Conservation (phyloP, 768 basidiomycete genomes). For the Mycena amicta region DNA sequence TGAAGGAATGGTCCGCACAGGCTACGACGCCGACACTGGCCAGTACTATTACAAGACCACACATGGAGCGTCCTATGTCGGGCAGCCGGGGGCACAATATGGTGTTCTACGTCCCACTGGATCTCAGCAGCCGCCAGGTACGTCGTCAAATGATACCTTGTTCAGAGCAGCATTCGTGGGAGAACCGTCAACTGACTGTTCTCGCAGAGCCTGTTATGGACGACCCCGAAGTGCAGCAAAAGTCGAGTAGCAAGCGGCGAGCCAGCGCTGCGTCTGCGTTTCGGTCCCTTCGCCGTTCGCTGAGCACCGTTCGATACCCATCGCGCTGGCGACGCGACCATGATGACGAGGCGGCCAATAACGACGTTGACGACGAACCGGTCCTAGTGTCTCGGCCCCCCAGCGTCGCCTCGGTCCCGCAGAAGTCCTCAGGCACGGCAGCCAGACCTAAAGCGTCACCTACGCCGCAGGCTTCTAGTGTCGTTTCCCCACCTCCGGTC, state of each 20-base stretch:
- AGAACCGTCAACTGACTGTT: background rate
- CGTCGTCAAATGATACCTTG: background rate
- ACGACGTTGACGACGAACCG: constrained; percentile 6
- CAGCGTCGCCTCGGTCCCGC: background rate
- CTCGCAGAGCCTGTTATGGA: background rate
- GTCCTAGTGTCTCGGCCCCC: constrained; percentile 14
- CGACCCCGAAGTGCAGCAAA: background rate
- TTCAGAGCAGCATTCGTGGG: background rate
- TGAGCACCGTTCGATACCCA: constrained; percentile 9
- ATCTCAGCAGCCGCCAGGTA: background rate
- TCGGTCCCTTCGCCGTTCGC: constrained; percentile 12
- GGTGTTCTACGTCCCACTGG: constrained; percentile 31
- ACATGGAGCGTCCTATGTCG: constrained; percentile 44
- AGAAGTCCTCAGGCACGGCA: background rate
- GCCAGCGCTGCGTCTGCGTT: constrained; percentile 8
- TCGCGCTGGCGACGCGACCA: constrained; percentile 10
- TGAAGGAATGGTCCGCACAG: constrained; percentile 51
- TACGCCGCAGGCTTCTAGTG: constrained; percentile 28
- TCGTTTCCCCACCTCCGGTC: constrained; percentile 30
- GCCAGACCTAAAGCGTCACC: background rate
- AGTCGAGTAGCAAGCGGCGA: background rate
- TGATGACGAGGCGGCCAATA: background rate
- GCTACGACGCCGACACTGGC: constrained; percentile 54
- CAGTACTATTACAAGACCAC: constrained; percentile 43
- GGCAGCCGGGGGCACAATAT: constrained; percentile 46